Conservation (phyloP, 768 basidiomycete genomes). For the Phylloporus scabripes region DNA sequence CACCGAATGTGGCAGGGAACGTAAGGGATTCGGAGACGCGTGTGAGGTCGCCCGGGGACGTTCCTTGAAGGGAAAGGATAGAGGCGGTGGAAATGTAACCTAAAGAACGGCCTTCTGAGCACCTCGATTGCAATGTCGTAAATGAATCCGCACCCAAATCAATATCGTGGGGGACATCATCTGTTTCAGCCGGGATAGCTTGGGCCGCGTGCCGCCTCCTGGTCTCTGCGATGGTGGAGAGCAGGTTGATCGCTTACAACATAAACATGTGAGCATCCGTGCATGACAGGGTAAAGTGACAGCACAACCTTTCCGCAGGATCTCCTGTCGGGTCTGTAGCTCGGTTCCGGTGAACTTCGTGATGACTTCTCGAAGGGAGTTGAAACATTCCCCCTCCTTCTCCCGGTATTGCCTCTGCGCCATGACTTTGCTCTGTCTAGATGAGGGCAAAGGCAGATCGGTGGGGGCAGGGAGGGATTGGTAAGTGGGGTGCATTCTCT, state of each 20-base stretch:
- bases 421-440: slow-evolving; percentile 10
- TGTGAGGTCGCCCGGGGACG: too few relatives aligned
- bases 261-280: neutral
- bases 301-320: slow-evolving; percentile 19
- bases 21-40: too few relatives aligned
- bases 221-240: neutral
- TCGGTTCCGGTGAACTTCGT: slow-evolving; percentile 16
- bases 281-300: neutral
- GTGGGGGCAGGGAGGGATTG: neutral
- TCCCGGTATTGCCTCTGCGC: slow-evolving; percentile 20
- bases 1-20: too few relatives aligned
- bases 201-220: neutral
- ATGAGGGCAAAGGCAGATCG: neutral
- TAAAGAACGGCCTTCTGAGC: slow-evolving; percentile 1
- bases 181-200: neutral
- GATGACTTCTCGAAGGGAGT: slow-evolving; percentile 12
- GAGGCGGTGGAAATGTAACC: too few relatives aligned
- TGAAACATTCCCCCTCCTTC: slow-evolving; percentile 17
- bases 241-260: slow-evolving; percentile 6
- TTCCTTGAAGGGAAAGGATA: too few relatives aligned
- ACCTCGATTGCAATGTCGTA: neutral
- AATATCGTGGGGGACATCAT: neutral
- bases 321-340: slow-evolving; percentile 16
- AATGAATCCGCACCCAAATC: neutral
- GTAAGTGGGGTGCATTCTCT: neutral